phyloP scores from a whole-genome alignment of 306 rosid species.

The Aeschynomene evenia region DNA sequence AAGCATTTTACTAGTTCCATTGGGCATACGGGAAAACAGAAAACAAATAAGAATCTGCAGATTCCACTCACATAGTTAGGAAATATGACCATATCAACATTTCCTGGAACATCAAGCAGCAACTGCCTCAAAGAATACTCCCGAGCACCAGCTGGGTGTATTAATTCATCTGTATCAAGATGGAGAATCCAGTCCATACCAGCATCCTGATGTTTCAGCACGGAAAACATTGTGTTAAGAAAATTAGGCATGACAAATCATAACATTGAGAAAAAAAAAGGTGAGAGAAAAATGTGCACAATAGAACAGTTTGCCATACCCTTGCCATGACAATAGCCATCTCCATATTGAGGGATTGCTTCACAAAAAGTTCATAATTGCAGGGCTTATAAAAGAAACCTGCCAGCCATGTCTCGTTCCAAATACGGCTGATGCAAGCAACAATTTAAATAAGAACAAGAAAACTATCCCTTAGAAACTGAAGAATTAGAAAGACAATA shows the following conservation, averaged over 20 bases:
- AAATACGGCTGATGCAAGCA: conserved; percentile 77
- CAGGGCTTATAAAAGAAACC: conserved; percentile 98
- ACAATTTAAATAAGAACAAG: conserved; percentile 20
- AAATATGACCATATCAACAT: conserved; percentile 95
- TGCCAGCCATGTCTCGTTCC: conserved; percentile 98
- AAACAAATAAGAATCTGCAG: conserved; percentile 1
- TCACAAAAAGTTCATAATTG: conserved; percentile 96
- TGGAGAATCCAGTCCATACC: conserved; percentile 98
- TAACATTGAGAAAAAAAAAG: background rate
- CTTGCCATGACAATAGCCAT: conserved; percentile 98
- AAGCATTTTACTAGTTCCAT: conserved; percentile 23
- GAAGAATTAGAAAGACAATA: background rate
- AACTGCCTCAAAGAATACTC: conserved; percentile 90
- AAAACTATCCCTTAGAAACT: conserved; percentile 17
- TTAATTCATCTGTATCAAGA: conserved; percentile 90
- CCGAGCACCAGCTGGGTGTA: conserved; percentile 89
- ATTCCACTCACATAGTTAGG: conserved; percentile 85
- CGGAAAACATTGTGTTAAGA: conserved; percentile 14
- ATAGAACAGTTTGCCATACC: conserved; percentile 55
- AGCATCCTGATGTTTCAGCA: conserved; percentile 62
- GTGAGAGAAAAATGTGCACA: background rate
- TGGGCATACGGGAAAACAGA: conserved; percentile 15
- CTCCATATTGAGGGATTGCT: conserved; percentile 99
- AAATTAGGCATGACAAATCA: conserved; percentile 10
- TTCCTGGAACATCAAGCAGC: conserved; percentile 84